Base-by-base conservation (phyloP, 768 basidiomycete genomes). In the Russula sp. region DNA sequence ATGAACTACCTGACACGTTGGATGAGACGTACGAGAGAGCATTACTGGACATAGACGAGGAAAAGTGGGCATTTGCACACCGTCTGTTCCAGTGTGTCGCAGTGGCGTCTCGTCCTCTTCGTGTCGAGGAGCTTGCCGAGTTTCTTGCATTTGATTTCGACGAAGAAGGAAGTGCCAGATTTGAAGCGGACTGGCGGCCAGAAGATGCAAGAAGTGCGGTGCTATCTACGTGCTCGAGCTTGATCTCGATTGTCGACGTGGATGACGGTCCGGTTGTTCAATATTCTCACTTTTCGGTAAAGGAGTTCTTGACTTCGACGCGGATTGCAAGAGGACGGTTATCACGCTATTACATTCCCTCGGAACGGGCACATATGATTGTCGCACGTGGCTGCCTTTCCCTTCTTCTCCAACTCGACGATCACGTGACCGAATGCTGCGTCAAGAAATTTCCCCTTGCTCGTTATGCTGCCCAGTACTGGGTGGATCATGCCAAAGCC, bases 81-180 rank as follows among this genome's bases (percentile, higher is more conserved):
- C 59, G 52, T 11, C 48, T 60, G 1, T 60, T 60, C 20, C 50
- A 59, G 51, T 44, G 59, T n/a, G 14, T 59, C 5, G 20, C 37
- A 32, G 37, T 52, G 22, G 59, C 59, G 14, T 20, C 10, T 13
- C 47, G 59, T 22, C 59, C 50, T 8, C 50, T 52, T 6, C 31
- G 20, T 8, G 51, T 54, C 11, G 42, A 44, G 14, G 59, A 60
- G 31, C 42, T 45, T n/a, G 39, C 51, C 5, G 59, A 54, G 10
- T 44, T 60, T n/a, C 52, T 60, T 27, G 32, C 51, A 3, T 34
- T 60, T 9, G 20, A 47, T 14, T 53, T 20, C n/a, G 31, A 45
- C 2, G 20, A 3, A 0, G 39, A 27, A 5, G 50, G 49, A 34
- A 54, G 9, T 20, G 22, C 39, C 5, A 40, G n/a, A 27, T 40